Evolutionary conservation across 83 land plant genomes (phyloP).

Genomic region (Picea engelmannii): DNA sequence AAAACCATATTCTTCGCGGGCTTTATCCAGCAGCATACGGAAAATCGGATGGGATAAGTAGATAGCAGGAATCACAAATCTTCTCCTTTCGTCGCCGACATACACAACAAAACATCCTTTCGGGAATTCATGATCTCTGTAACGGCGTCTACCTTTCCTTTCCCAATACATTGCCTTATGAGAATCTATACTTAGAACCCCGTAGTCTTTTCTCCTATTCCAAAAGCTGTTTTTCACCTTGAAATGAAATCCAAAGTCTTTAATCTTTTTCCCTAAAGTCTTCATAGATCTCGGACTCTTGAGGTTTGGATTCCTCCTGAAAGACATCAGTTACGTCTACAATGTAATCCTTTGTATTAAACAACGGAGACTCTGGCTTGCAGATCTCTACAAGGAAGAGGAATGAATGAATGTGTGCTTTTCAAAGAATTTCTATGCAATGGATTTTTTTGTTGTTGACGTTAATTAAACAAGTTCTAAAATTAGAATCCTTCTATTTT

Average conservation of each 20-base stretch:
- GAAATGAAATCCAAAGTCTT: not conserved
- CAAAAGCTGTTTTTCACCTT: not conserved
- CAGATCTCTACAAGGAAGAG: too few relatives aligned
- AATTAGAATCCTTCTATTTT: too few relatives aligned
- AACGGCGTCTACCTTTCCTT: not conserved
- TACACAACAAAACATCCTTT: conserved; percentile 13
- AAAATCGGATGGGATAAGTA: conserved; percentile 12
- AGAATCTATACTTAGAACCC: not conserved
- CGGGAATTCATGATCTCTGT: not conserved
- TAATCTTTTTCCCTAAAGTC: not conserved
- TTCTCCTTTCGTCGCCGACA: not conserved
- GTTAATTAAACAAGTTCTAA: too few relatives aligned
- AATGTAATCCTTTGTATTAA: too few relatives aligned
- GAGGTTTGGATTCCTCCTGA: too few relatives aligned
- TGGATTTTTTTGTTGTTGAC: too few relatives aligned
- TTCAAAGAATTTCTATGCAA: too few relatives aligned
- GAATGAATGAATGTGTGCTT: too few relatives aligned
- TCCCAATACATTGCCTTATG: not conserved
- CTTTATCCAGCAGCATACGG: conserved; percentile 8
- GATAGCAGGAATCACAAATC: conserved; percentile 13
- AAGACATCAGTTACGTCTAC: too few relatives aligned
- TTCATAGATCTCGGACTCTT: not conserved
- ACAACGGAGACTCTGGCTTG: too few relatives aligned
- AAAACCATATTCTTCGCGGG: conserved; percentile 17
- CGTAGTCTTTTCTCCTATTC: not conserved